Evolutionary conservation across 192 early-diverging fungal genomes (phyloP), one percentile per base, ranked within the genome.

Genomic region (Globomyces pollinis-pini): DNA sequence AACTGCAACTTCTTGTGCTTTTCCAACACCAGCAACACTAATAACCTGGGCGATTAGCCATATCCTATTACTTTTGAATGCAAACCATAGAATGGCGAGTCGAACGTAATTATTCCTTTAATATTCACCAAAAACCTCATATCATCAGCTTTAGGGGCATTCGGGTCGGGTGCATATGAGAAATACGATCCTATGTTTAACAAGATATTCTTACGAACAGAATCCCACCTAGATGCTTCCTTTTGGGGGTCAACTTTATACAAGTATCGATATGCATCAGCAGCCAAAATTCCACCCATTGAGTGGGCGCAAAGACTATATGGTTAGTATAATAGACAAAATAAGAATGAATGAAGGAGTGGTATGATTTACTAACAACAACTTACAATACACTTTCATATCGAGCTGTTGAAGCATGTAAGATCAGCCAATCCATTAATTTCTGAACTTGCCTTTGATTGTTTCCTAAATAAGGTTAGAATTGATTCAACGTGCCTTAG

Each of bases 81-180:
- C 30, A 80, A 47, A 11, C 78, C 78, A 44, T 66, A 74, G 45
- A 80, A 80, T 4, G 78, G 78, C 0, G 78, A 80, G 36, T 80
- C 78, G 56, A 80, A 76, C 3, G 78, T 64, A 29, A 80, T 43
- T 31, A 80, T 73, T 3, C 66, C 75, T 6, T 59, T 51, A 18
- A 80, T 70, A 57, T 74, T 80, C 35, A 80, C 50, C n/a, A 73
- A 59, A 24, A 59, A 21, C 3, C 74, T 52, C 13, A 57, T 39
- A 38, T 64, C 65, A 33, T 62, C 62, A 18, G 60, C 45, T 12
- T 39, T 47, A 39, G 31, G 38, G 31, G 50, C 45, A 31, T 52
- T 56, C n/a, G 38, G 20, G 6, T n/a, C 38, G 21, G 53, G 53
- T 7, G 35, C 53, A 41, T 55, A 55, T 8, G 53, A 55, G 29